Evolutionary conservation across 345 rosid genomes (phyloP), one percentile per base, ranked within the genome.

Genomic region (Eucalyptus rudis): DNA sequence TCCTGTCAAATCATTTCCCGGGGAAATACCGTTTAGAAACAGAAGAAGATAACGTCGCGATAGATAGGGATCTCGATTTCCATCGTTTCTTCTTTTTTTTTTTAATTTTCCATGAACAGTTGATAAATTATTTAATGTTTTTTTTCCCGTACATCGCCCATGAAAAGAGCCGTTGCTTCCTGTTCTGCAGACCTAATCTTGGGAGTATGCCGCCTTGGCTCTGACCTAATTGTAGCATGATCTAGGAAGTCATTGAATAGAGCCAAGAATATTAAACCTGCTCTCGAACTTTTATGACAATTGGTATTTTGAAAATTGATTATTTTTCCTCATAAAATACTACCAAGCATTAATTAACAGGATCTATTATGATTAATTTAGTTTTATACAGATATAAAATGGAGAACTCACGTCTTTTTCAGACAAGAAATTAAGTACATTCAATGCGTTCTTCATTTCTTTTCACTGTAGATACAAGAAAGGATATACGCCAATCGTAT

Each of bases 31-130:
- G 80, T 68, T 68, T 31, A 36, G 80, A 68, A 68, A 68, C 80
- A 17, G 44, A 33, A 68, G 24, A 68, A 36, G 80, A 68, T 68
- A 68, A 33, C 80, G 40, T 33, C 36, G 40, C 40, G 19, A 1
- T 15, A 14, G 40, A n/a, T 4, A 64, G 68, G n/a, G 68, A 62
- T 56, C 6, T 56, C 62, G 68, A 62, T 62, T 17, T 68, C 44
- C 40, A 1, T 33, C 0, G 24, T 68, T 68, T 68, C 7, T 5
- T 33, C 16, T 5, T n/a, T 8, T 31, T 4, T 31, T 24, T 3
- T 8, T 29, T 7, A 43, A 7, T 16, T 16, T 33, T 33, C 2
- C 12, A 68, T 33, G 80, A 68, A 33, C 13, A 68, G 68, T 62
- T 62, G 68, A 56, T 4, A 25, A 56, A 56, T 56, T 19, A 20